phyloP scores from a whole-genome alignment of 2,329 filamentous ascomycete species.

The Sarocladiaceae sp. region DNA sequence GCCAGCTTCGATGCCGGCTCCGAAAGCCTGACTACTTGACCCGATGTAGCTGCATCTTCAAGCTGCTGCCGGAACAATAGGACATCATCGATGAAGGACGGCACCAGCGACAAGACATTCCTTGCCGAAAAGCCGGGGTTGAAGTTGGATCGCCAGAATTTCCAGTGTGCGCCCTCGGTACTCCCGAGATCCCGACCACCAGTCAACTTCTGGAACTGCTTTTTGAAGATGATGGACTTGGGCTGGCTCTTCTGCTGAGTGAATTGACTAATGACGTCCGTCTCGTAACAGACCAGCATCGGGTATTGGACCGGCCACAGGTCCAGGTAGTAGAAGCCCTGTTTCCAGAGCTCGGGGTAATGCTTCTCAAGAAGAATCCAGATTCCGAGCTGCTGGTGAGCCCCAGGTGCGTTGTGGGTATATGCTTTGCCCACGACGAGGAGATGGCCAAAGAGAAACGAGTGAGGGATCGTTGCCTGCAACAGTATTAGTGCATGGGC shows the following conservation, averaged over 20 bases:
- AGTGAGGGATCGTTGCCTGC: constrained; percentile 13
- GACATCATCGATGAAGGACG: constrained; percentile 19
- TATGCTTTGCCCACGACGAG: constrained; percentile 11
- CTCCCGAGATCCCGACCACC: constrained; percentile 17
- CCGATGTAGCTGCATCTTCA: constrained; percentile 11
- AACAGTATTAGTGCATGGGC: neutral
- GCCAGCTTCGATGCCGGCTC: neutral
- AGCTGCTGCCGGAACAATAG: constrained; percentile 16
- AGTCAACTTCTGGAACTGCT: constrained; percentile 14
- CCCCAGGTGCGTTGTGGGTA: neutral
- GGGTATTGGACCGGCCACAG: constrained; percentile 21
- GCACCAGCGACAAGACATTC: constrained; percentile 17
- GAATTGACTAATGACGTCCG: constrained; percentile 20
- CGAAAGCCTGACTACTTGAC: constrained; percentile 13
- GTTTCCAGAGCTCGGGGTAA: constrained; percentile 17
- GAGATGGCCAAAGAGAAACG: constrained; percentile 16
- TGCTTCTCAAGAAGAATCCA: neutral
- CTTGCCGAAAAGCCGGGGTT: constrained; percentile 19
- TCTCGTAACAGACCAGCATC: constrained; percentile 20
- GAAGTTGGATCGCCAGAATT: constrained; percentile 19
- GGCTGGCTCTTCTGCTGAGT: constrained; percentile 18
- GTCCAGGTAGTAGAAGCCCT: constrained; percentile 23
- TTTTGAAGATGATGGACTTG: constrained; percentile 13
- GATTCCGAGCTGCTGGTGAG: neutral
- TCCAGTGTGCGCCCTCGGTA: constrained; percentile 20